These are phyloP conservation scores for Calonectria multiphialidica DNA, from an alignment of 2,329 filamentous ascomycete species.

Conservation along the genomic window DNA sequence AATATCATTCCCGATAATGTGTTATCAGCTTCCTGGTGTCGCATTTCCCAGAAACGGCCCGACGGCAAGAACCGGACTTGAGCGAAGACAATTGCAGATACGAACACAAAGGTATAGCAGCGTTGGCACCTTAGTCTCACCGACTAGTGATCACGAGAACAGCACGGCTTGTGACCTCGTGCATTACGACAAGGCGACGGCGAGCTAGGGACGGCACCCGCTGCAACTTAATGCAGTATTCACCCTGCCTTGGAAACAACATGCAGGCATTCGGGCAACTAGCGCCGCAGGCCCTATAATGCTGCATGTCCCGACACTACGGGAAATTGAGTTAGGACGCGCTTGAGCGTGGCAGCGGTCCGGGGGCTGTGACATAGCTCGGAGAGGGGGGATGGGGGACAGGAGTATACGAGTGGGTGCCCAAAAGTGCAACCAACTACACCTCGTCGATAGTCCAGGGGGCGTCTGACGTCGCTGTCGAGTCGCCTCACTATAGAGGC, in stretches of 20 bases:
- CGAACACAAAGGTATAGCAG: background rate
- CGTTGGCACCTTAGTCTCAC: constrained; percentile 2
- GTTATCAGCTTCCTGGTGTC: background rate
- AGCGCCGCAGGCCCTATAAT: background rate
- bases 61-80: background rate
- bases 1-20: background rate
- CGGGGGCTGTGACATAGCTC: background rate
- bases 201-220: background rate
- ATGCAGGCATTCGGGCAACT: background rate
- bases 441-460: background rate
- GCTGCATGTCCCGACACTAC: constrained; percentile 4
- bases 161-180: constrained; percentile 8
- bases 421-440: constrained; percentile 7
- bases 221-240: constrained; percentile 13
- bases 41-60: background rate
- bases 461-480: constrained; percentile 7
- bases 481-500: constrained; percentile 6
- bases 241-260: background rate
- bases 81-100: background rate
- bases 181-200: constrained; percentile 8
- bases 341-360: background rate
- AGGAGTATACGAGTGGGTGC: constrained; percentile 8
- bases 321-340: background rate
- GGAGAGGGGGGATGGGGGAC: background rate
- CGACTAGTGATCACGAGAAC: constrained; percentile 6